Evolutionary conservation across 306 rosid genomes (phyloP), one percentile per base, ranked within the genome.

Genomic region (Cotoneaster glaucophyllus): DNA sequence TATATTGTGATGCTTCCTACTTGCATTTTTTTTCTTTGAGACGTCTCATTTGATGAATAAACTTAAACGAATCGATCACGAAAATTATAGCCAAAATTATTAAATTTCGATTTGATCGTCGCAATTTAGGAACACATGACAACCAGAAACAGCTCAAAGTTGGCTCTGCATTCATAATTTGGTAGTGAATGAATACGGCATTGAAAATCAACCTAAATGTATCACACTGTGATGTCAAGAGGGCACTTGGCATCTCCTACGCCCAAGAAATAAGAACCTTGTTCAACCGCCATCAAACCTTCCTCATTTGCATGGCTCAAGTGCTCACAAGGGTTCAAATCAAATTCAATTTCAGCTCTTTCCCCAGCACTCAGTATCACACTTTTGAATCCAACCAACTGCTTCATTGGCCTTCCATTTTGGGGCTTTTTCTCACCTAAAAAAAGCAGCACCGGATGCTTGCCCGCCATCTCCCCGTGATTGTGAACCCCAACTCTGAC

Each of bases 261-360:
- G 44, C 79, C 68, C 86, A 95, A 85, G 54, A 85, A 25, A 77
- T 86, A 84, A 57, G 92, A 90, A 64, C 98, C 98, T 85, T 91
- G 86, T 82, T 90, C 96, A 28, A 95, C 78, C 19, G 89, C 86
- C 92, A 80, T 89, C 69, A 77, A 71, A 57, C 98, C 98, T 57
- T 52, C 91, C 81, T 90, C 92, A 25, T 87, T 91, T 61, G 97
- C 93, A 74, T 85, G 78, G 73, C 89, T 90, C 28, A 92, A 56
- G 76, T 92, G 97, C 73, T 96, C 88, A 67, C 99, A 96, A 54
- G 98, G 96, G 75, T 77, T 90, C 64, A 96, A 22, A 76, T 65
- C 77, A 83, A 96, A 92, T 71, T 85, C 87, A 67, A 87, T 74
- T 39, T 86, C 81, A 24, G 74, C 75, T 67, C 21, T 85, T 81